Evolutionary conservation across 1,139 yeast genomes (phyloP), one percentile per base, ranked within the genome.

Genomic region (Yarrowia galli): DNA sequence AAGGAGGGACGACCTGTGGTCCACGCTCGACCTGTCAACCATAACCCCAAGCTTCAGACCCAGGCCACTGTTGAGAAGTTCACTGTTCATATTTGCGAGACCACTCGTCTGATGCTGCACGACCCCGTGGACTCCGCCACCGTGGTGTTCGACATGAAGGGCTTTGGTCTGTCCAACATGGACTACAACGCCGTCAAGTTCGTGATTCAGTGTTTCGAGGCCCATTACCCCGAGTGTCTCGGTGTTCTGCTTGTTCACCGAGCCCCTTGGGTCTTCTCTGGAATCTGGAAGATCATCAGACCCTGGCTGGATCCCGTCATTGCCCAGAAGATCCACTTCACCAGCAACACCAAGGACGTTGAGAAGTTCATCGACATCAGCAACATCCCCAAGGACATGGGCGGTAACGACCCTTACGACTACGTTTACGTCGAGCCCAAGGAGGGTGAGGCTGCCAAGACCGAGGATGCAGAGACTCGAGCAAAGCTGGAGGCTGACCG

Each of bases 201-300:
- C 77, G 83, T 92, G 78, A 86, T 90, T 69, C 83, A 85, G 68
- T 86, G 91, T 69, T 90, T 92, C 75, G 97, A 92, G 79, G 92
- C 92, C 0, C 92, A 91, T 75, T 92, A 91, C 76, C 97, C 97
- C 0, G 97, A 92, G 77, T 87, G 89, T 66, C 82, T 61, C 23
- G 66, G 66, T 1, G 56, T 46, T 6, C 38, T 91, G 67, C 82
- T 90, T 74, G 86, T 92, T 70, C 96, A 91, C 79, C 89, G 89
- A 72, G 97, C 97, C 0, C 97, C 97, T 6, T 90, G 97, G 96
- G 84, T 92, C 61, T 92, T 92, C 80, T 85, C 88, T 70, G 91
- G 96, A 32, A 89, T 91, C 71, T 92, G 97, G 97, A 87, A 86
- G 70, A 84, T 91, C 72, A 87, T 92, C 73, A 90, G 88, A 76